These are phyloP conservation scores for Lactifluus hygrophoroides DNA, from an alignment of 768 basidiomycete genomes.

Conservation along the genomic window DNA sequence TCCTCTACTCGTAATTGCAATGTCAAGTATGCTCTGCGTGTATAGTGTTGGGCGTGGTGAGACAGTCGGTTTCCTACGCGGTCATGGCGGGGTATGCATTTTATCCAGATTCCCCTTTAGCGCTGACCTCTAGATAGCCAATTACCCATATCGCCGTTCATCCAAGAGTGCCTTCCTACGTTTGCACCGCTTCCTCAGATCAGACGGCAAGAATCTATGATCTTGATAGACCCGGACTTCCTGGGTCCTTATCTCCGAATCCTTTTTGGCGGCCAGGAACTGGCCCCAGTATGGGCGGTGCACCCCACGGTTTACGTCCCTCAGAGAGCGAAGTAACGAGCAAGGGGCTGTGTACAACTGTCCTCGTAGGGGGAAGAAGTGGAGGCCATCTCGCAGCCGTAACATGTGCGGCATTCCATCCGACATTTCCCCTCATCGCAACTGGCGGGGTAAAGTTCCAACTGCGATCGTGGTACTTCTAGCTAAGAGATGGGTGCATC, in stretches of 20 bases:
- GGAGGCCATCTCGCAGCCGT: slow-evolving; percentile 70
- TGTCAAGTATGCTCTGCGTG: slow-evolving; percentile 47
- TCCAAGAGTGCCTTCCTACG: slow-evolving; percentile 45
- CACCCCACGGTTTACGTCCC: slow-evolving; percentile 60
- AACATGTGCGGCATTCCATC: slow-evolving; percentile 61
- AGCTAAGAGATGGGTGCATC: slow-evolving; percentile 1
- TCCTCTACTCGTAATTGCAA: slow-evolving; percentile 53
- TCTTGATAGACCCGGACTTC: slow-evolving; percentile 28
- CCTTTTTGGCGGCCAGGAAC: slow-evolving; percentile 50
- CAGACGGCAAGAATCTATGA: slow-evolving; percentile 65
- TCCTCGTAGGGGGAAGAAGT: slow-evolving; percentile 61
- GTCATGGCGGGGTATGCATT: slow-evolving; percentile 20
- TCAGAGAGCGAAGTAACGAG: slow-evolving; percentile 54
- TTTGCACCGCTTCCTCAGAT: slow-evolving; percentile 69
- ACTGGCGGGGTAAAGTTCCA: slow-evolving; percentile 59
- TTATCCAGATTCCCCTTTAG: background rate
- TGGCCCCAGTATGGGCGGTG: slow-evolving; percentile 48
- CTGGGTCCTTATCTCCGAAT: slow-evolving; percentile 34
- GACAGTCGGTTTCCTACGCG: slow-evolving; percentile 41
- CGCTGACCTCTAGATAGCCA: slow-evolving; percentile 27
- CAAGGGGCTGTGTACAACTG: slow-evolving; percentile 46
- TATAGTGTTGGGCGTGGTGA: slow-evolving; percentile 37
- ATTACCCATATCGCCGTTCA: slow-evolving; percentile 67
- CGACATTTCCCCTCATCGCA: slow-evolving; percentile 52
- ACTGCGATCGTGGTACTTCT: background rate